Evolutionary conservation across 2,329 filamentous ascomycete species (phyloP).

Genomic region (Colletotrichum sp.): DNA sequence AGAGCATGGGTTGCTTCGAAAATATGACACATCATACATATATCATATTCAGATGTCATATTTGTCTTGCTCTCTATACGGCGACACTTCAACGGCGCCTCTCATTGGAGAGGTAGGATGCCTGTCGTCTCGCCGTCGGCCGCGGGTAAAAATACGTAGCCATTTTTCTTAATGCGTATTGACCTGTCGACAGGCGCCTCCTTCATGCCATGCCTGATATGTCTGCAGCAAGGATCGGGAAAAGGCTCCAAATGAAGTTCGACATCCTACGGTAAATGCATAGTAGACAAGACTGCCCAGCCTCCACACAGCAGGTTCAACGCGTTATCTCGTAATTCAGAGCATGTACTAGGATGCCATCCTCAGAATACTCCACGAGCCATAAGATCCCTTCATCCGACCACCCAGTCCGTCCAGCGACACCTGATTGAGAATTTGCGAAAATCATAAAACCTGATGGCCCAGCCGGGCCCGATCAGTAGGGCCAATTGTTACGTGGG

Average conservation of each 20-base stretch:
- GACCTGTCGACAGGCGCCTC: fast-evolving
- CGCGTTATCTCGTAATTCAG: fast-evolving
- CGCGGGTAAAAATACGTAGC: neutral
- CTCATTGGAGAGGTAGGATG: fast-evolving
- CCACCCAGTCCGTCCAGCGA: neutral
- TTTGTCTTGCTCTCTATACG: fast-evolving
- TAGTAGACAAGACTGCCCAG: neutral
- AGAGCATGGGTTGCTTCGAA: neutral
- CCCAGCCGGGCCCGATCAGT: neutral
- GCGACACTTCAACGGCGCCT: fast-evolving
- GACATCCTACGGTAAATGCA: neutral
- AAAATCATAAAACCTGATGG: neutral
- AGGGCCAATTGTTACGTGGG: neutral
- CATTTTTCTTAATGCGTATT: neutral
- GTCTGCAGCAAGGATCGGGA: neutral
- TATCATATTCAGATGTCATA: neutral
- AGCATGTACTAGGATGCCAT: neutral
- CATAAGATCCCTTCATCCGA: neutral
- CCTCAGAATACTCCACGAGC: fast-evolving
- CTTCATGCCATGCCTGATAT: neutral
- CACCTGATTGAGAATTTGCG: neutral
- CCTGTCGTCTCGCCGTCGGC: neutral
- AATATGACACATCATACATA: neutral
- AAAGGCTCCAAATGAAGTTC: neutral
- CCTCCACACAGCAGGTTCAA: neutral